A percentile compares a stretch with the other conserved stretches of the same genome.
phyloP scores from a whole-genome alignment of 179 eudicot species.

The Beta lomatogona region DNA sequence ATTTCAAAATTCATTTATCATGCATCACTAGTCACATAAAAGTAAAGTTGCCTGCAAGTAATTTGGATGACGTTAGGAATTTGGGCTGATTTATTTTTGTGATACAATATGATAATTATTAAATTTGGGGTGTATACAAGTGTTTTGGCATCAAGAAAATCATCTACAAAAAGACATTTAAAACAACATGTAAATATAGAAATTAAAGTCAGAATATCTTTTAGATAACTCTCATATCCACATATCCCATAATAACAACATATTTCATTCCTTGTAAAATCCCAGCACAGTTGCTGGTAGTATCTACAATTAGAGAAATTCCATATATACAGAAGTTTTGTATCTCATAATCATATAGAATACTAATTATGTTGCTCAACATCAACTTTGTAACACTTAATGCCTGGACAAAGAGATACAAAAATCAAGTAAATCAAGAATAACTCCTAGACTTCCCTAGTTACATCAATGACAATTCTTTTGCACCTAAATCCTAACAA shows the following conservation, averaged over 20 bases:
- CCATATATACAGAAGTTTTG: background rate
- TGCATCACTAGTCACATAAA: no score
- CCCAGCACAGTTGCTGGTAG: background rate
- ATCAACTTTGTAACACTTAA: background rate
- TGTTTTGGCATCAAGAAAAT: no score
- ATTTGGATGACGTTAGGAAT: no score
- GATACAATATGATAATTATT: no score
- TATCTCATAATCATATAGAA: background rate
- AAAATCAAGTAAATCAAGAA: background rate
- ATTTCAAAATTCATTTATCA: no score
- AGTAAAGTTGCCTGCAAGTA: no score
- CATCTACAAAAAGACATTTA: no score
- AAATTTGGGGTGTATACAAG: no score
- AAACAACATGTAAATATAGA: no score
- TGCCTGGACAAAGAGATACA: background rate
- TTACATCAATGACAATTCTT: background rate
- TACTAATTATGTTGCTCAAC: background rate
- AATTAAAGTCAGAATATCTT: no score
- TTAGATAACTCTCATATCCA: no score
- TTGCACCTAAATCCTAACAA: constrained; percentile 58
- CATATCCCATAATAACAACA: background rate
- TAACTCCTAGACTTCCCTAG: background rate
- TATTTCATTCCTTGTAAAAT: background rate
- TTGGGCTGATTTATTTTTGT: no score
- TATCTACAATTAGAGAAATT: constrained; percentile 6